phyloP scores from a whole-genome alignment of 768 basidiomycete genomes.

The Cubamyces lactineus region DNA sequence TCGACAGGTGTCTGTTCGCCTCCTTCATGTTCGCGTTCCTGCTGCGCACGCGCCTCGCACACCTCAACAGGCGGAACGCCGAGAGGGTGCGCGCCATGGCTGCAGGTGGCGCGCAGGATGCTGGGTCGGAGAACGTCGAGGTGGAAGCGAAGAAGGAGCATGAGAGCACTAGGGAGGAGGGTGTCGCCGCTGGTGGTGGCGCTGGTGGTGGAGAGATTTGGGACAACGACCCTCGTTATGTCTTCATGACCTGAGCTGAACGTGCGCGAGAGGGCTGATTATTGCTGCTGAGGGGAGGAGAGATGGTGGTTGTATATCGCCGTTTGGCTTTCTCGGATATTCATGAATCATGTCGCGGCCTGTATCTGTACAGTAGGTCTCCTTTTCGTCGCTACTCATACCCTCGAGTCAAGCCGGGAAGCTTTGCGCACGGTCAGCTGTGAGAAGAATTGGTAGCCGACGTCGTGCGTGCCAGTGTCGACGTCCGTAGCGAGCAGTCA shows the following conservation, averaged over 20 bases:
- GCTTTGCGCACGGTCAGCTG: too few relatives aligned
- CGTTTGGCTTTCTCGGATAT: too few relatives aligned
- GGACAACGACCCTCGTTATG: constrained; percentile 56
- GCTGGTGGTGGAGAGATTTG: constrained; percentile 39
- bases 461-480: too few relatives aligned
- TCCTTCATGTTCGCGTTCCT: constrained; percentile 47
- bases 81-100: constrained; percentile 33
- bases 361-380: too few relatives aligned
- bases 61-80: constrained; percentile 46
- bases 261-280: too few relatives aligned
- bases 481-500: too few relatives aligned
- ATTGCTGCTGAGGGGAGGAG: too few relatives aligned
- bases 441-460: too few relatives aligned
- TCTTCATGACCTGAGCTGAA: constrained; percentile 48
- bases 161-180: constrained; percentile 13
- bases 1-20: constrained; percentile 46
- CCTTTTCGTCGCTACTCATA: too few relatives aligned
- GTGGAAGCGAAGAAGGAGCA: constrained; percentile 34
- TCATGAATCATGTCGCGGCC: too few relatives aligned
- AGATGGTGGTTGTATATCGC: too few relatives aligned
- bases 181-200: constrained; percentile 23
- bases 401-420: too few relatives aligned
- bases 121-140: neutral
- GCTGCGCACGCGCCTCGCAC: constrained; percentile 48
- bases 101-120: neutral